phyloP scores from a whole-genome alignment of 441 rosid species.

The Populus tomentosa region DNA sequence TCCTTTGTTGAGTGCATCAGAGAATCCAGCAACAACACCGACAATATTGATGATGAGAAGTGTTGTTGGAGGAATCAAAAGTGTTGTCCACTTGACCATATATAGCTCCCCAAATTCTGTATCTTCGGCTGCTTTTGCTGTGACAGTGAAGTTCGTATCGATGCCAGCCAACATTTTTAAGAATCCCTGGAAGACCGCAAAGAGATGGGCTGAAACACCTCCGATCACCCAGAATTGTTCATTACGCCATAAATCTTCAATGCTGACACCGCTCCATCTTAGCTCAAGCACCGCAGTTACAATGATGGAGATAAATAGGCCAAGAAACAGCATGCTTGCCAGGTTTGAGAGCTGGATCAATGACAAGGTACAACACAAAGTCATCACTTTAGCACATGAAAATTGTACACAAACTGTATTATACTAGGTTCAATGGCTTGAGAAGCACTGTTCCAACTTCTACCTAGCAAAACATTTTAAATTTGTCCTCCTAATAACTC shows the following conservation, averaged over 20 bases:
- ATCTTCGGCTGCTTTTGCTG: constrained; percentile 85
- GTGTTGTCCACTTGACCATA: constrained; percentile 87
- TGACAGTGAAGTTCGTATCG: constrained; percentile 94
- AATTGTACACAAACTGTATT: no score
- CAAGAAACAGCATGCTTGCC: constrained; percentile 74
- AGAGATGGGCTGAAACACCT: constrained; percentile 95
- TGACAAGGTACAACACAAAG: constrained; percentile 6
- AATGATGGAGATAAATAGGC: constrained; percentile 83
- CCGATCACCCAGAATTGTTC: constrained; percentile 99
- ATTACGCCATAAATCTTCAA: constrained; percentile 89
- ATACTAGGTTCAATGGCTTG: neutral
- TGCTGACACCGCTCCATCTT: constrained; percentile 94
- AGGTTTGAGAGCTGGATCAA: constrained; percentile 67
- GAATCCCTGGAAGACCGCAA: constrained; percentile 87
- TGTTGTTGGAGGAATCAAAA: constrained; percentile 80
- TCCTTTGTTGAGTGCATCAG: constrained; percentile 91
- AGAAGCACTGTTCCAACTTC: neutral
- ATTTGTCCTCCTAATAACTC: neutral
- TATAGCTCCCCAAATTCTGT: constrained; percentile 83
- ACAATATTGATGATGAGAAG: constrained; percentile 77
- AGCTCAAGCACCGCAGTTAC: constrained; percentile 79
- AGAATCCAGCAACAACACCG: constrained; percentile 92
- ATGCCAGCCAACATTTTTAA: constrained; percentile 86
- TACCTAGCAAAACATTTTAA: neutral
- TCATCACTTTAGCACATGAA: neutral